phyloP scores from a whole-genome alignment of 805 yeast species.

The Starmerella scarabaei region DNA sequence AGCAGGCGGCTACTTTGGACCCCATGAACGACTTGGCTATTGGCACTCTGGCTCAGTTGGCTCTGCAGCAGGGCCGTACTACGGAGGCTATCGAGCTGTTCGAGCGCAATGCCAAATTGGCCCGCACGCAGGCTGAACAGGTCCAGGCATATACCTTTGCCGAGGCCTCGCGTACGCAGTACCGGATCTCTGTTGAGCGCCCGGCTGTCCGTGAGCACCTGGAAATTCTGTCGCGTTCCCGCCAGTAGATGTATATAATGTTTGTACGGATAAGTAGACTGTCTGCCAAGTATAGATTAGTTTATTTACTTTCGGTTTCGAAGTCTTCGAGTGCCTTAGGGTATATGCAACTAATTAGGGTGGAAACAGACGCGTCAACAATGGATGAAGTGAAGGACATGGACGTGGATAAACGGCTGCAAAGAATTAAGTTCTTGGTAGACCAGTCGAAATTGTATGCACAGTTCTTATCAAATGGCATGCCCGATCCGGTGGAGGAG shows the following conservation, averaged over 20 bases:
- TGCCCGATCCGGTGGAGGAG: too few species aligned
- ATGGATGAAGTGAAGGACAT: constrained; percentile 22
- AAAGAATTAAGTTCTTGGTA: constrained; percentile 60
- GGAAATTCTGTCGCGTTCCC: constrained; percentile 19
- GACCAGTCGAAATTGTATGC: constrained; percentile 81
- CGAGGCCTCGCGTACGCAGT: constrained; percentile 86
- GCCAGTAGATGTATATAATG: neutral
- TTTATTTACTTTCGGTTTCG: neutral
- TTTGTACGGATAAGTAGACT: neutral
- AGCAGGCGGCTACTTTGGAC: constrained; percentile 68
- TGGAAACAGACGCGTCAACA: too few species aligned
- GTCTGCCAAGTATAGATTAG: neutral
- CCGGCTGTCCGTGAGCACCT: constrained; percentile 26
- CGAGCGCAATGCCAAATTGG: constrained; percentile 67
- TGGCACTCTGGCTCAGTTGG: constrained; percentile 82
- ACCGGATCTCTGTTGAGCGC: constrained; percentile 38
- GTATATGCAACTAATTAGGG: too few species aligned
- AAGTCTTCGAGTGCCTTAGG: too few species aligned
- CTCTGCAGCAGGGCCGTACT: constrained; percentile 67
- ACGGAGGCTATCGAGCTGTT: constrained; percentile 71
- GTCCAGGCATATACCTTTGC: constrained; percentile 81
- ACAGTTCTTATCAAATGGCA: constrained; percentile 68
- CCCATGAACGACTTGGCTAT: constrained; percentile 82
- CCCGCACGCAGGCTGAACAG: constrained; percentile 77
- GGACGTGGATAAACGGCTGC: constrained; percentile 45